Evolutionary conservation across 2,329 filamentous ascomycete species (phyloP).

Genomic region (Onygenales sp.): DNA sequence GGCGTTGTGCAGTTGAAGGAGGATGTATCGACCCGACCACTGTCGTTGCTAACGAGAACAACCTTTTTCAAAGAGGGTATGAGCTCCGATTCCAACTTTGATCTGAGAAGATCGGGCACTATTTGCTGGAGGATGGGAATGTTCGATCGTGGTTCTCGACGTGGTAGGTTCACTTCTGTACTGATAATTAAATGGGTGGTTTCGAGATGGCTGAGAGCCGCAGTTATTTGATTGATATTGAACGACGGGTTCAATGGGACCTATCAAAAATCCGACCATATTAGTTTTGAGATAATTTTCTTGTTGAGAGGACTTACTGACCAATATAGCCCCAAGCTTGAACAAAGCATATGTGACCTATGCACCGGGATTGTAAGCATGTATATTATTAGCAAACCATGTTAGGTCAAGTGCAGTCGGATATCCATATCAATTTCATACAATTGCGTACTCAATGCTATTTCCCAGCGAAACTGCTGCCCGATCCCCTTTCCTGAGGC

Average conservation of each 20-base stretch:
- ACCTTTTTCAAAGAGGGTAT: conserved; percentile 64
- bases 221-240: conserved; percentile 65
- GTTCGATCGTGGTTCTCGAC: conserved; percentile 53
- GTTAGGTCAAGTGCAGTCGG: neutral
- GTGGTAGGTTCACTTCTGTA: conserved; percentile 75
- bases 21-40: conserved; percentile 41
- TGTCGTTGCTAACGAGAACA: conserved; percentile 70
- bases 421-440: conserved; percentile 29
- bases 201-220: conserved; percentile 67
- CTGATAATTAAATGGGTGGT: conserved; percentile 70
- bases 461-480: conserved; percentile 85
- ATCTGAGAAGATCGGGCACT: conserved; percentile 37
- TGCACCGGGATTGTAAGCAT: conserved; percentile 1
- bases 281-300: neutral
- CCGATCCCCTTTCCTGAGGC: conserved; percentile 71
- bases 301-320: conserved; percentile 20
- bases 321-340: conserved; percentile 87
- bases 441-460: conserved; percentile 68
- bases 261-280: conserved; percentile 21
- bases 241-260: conserved; percentile 90
- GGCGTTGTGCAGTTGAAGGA: conserved; percentile 34
- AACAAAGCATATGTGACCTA: conserved; percentile 71
- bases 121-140: conserved; percentile 47
- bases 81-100: conserved; percentile 41
- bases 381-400: neutral